Evolutionary conservation across 2,329 filamentous ascomycete genomes (phyloP).

Genomic region (Diplodia scrobiculata): DNA sequence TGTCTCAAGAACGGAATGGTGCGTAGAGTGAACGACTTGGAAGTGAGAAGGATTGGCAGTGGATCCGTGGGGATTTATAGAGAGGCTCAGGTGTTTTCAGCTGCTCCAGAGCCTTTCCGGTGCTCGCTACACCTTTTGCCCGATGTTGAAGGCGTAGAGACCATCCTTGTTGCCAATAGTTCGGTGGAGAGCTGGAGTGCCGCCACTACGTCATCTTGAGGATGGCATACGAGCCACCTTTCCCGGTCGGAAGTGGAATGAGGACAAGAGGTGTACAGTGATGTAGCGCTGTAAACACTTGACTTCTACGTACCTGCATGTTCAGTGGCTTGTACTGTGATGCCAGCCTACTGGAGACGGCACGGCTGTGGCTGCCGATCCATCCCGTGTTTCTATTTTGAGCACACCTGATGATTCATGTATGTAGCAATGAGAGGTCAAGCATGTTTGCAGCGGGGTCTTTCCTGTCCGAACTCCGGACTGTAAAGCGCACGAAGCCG

Average conservation of each 20-base stretch:
- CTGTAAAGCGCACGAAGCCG: too few species aligned
- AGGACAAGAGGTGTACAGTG: neutral
- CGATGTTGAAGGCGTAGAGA: neutral
- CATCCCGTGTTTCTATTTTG: constrained; percentile 34
- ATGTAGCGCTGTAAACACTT: neutral
- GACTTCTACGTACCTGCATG: neutral
- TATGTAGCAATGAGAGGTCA: neutral
- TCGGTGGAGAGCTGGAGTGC: neutral
- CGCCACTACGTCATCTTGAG: neutral
- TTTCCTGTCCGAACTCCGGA: too few species aligned
- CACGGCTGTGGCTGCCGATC: constrained; percentile 18
- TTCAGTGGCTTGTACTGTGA: neutral
- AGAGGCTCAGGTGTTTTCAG: neutral
- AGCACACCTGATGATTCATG: neutral
- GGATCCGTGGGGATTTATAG: neutral
- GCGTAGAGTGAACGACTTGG: neutral
- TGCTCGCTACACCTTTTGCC: neutral
- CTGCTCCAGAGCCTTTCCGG: neutral
- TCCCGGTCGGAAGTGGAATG: neutral
- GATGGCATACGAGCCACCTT: neutral
- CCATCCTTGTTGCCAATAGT: neutral
- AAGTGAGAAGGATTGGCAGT: neutral
- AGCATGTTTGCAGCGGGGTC: neutral
- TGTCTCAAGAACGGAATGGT: neutral
- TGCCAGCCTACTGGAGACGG: neutral